Percentiles rank a stretch among this genome's conserved stretches.
Evolutionary conservation across 306 rosid genomes (phyloP).

Genomic region (Rosa rugosa): DNA sequence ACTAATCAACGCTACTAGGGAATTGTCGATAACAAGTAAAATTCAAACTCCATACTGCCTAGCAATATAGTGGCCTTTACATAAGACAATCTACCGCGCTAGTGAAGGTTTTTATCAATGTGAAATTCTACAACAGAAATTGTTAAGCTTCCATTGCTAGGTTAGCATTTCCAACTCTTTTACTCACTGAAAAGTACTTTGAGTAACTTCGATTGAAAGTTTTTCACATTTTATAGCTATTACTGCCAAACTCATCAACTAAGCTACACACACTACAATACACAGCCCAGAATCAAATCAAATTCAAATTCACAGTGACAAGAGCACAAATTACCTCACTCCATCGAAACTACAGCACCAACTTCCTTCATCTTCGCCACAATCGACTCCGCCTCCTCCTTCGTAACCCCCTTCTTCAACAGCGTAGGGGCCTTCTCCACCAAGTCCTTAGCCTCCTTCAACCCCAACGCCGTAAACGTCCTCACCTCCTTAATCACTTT

Average conservation of each 20-base stretch:
- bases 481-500: constrained; percentile 93
- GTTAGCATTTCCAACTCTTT: not conserved
- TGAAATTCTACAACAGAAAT: not conserved
- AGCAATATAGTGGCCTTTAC: not conserved
- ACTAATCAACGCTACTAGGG: not conserved
- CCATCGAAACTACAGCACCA: constrained; percentile 88
- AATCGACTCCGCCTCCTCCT: constrained; percentile 82
- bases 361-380: constrained; percentile 83
- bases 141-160: not conserved
- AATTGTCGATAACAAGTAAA: not conserved
- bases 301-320: constrained; percentile 7
- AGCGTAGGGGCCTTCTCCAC: constrained; percentile 87
- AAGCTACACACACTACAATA: not conserved
- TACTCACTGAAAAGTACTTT: not conserved
- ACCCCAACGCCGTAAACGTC: constrained; percentile 79
- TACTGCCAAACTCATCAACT: not conserved
- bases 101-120: not conserved
- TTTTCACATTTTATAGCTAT: not conserved
- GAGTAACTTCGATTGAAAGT: not conserved
- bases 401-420: constrained; percentile 86
- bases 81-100: not conserved
- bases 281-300: not conserved
- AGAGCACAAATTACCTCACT: constrained; percentile 54
- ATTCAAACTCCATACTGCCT: not conserved
- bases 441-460: constrained; percentile 98